These are phyloP conservation scores for Phascolomyces articulosus DNA, from an alignment of 371 early-diverging fungal genomes.

Conservation along the genomic window DNA sequence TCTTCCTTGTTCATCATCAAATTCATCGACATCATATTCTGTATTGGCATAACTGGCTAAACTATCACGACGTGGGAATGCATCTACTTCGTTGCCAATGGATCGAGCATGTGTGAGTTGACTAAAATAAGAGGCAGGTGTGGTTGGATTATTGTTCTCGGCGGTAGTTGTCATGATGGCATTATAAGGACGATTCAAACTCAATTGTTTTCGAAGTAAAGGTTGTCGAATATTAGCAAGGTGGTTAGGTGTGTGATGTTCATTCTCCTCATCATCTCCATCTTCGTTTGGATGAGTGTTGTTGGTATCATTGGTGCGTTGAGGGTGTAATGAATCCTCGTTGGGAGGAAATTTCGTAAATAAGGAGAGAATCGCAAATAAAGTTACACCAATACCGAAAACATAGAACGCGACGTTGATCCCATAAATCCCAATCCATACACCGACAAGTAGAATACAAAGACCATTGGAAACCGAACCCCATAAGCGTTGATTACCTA, in stretches of 20 bases:
- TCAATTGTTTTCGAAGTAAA: slow-evolving; percentile 11
- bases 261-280: slow-evolving; percentile 1
- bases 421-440: slow-evolving; percentile 29
- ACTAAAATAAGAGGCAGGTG: slow-evolving; percentile 13
- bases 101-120: slow-evolving; percentile 13
- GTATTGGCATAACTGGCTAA: slow-evolving; percentile 43
- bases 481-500: slow-evolving; percentile 50
- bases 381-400: slow-evolving; percentile 34
- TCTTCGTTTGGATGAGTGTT: not conserved
- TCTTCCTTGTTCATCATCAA: slow-evolving; percentile 11
- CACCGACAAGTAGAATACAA: slow-evolving; percentile 36
- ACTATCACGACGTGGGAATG: slow-evolving; percentile 28
- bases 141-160: not conserved
- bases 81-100: slow-evolving; percentile 13
- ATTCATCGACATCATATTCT: slow-evolving; percentile 22
- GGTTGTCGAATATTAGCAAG: slow-evolving; percentile 9
- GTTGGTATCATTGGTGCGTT: too few relatives aligned
- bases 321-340: not conserved
- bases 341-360: slow-evolving; percentile 14
- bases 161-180: not conserved
- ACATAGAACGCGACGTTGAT: slow-evolving; percentile 43
- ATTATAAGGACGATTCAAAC: not conserved
- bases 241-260: not conserved
- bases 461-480: slow-evolving; percentile 46
- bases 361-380: slow-evolving; percentile 17